A percentile compares a stretch with the other conserved stretches of the same genome.
phyloP scores from a whole-genome alignment of 495 filamentous ascomycete genomes.

The Penicillium odoratum region DNA sequence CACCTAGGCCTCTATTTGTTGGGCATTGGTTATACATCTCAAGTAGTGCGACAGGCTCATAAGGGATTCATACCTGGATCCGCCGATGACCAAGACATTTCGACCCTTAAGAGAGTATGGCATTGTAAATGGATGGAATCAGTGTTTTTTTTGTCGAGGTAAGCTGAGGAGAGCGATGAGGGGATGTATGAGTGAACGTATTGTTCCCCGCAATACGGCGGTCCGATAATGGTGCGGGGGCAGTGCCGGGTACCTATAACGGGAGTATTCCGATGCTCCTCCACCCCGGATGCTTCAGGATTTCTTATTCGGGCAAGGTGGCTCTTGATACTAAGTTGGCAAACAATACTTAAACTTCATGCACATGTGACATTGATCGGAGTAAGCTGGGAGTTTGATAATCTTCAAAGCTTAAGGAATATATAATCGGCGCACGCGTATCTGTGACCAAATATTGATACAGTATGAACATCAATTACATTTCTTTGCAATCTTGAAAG shows the following conservation, averaged over 20 bases:
- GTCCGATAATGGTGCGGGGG: conserved; percentile 12
- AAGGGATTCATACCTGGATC: conserved; percentile 53
- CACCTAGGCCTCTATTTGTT: conserved; percentile 61
- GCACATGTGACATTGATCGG: too few relatives aligned
- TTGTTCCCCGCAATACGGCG: background rate
- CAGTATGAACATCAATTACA: too few relatives aligned
- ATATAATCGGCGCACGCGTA: too few relatives aligned
- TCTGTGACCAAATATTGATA: too few relatives aligned
- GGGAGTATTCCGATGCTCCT: conserved; percentile 14
- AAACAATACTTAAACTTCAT: background rate
- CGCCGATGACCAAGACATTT: conserved; percentile 68
- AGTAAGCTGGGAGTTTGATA: too few relatives aligned
- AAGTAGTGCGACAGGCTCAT: background rate
- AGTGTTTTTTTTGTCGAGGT: background rate
- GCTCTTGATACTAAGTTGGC: background rate
- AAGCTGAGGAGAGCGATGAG: background rate
- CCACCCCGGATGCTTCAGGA: background rate
- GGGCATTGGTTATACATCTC: conserved; percentile 7
- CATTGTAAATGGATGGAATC: conserved; percentile 37
- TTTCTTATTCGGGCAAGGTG: background rate
- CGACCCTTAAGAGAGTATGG: conserved; percentile 61
- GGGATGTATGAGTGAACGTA: background rate
- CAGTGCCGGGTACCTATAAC: background rate
- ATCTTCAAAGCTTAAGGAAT: too few relatives aligned
- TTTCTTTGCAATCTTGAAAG: too few relatives aligned